Percentiles rank a stretch among this genome's conserved stretches.
phyloP scores from a whole-genome alignment of 2,329 filamentous ascomycete species.

The Curvularia hawaiiensis region DNA sequence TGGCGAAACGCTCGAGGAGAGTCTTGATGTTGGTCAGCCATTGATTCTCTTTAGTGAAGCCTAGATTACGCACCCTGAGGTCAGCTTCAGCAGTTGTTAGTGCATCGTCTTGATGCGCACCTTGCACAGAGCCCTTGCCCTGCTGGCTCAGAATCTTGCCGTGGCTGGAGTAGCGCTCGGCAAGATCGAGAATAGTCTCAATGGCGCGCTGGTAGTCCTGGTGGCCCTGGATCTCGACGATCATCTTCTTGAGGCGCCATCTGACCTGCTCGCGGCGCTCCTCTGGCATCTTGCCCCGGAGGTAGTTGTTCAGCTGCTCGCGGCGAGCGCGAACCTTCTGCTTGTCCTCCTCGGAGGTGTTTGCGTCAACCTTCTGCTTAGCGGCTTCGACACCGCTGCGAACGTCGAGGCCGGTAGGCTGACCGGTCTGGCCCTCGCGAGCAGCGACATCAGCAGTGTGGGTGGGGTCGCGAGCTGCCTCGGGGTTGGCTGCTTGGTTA shows the following conservation, averaged over 20 bases:
- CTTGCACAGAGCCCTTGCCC: constrained; percentile 71
- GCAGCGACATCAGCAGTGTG: constrained; percentile 60
- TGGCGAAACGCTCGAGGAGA: constrained; percentile 93
- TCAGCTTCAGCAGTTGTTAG: constrained; percentile 77
- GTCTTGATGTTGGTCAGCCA: constrained; percentile 66
- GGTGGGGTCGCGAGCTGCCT: constrained; percentile 59
- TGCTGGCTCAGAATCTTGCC: constrained; percentile 68
- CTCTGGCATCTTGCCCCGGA: constrained; percentile 84
- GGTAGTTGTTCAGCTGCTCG: constrained; percentile 70
- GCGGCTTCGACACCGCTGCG: constrained; percentile 56
- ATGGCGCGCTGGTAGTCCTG: constrained; percentile 93
- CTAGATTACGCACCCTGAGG: constrained; percentile 66
- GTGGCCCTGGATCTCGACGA: constrained; percentile 95
- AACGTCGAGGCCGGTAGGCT: constrained; percentile 58
- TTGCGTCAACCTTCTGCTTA: constrained; percentile 65
- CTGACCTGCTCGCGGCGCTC: constrained; percentile 92
- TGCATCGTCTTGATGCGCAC: constrained; percentile 67
- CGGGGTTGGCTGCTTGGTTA: constrained; percentile 61
- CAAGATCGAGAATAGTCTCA: constrained; percentile 80
- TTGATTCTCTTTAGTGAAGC: constrained; percentile 46
- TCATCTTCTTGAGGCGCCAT: constrained; percentile 96
- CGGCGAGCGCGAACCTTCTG: constrained; percentile 49
- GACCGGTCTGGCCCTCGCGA: constrained; percentile 55
- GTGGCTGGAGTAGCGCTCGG: constrained; percentile 83
- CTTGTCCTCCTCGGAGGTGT: constrained; percentile 67